Evolutionary conservation across 768 basidiomycete genomes (phyloP), one percentile per base, ranked within the genome.

Genomic region (Sistotremastrum suecicum): DNA sequence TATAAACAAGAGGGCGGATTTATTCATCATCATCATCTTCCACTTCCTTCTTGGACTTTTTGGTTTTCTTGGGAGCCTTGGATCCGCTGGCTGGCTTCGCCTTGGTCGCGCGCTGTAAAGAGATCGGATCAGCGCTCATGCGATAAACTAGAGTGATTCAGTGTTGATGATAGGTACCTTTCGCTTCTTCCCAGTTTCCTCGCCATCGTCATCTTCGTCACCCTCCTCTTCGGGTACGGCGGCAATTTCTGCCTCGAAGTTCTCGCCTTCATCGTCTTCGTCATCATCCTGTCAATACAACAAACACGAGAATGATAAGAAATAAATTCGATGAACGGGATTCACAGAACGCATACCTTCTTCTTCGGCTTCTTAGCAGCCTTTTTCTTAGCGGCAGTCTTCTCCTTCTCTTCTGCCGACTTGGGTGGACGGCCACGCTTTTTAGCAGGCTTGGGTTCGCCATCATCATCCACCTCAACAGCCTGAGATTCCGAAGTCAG

Each of bases 111-210:
- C 20, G 20, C 20, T 20, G 20, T 20, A 20, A 20, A 20, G 20
- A 20, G 20, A 20, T 20, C 20, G 20, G 20, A 20, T 20, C 20
- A 20, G 20, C 20, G 20, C 2, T 20, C 20, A 20, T 20, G 20
- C 20, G 20, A 20, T 20, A 20, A 20, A 20, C 20, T 20, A 20
- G 20, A 20, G 20, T 20, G 20, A 20, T 20, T 20, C 20, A 20
- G 20, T 20, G 20, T 20, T 20, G 20, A 20, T 7, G 32, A 39
- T 11, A 51, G 63, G 20, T 53, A 78, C 82, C 76, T 84, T 82
- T 63, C 80, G 78, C 64, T 86, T 87, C 67, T 78, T 83, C 54
- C 56, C 57, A 7, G 47, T 46, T 12, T 58, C 60, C 52, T 58
- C 58, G 6, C 65, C 66, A 5, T 43, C 49, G 5, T 61, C 62